Evolutionary conservation across 2,329 filamentous ascomycete species (phyloP).

Genomic region (Monosporascus sp.): DNA sequence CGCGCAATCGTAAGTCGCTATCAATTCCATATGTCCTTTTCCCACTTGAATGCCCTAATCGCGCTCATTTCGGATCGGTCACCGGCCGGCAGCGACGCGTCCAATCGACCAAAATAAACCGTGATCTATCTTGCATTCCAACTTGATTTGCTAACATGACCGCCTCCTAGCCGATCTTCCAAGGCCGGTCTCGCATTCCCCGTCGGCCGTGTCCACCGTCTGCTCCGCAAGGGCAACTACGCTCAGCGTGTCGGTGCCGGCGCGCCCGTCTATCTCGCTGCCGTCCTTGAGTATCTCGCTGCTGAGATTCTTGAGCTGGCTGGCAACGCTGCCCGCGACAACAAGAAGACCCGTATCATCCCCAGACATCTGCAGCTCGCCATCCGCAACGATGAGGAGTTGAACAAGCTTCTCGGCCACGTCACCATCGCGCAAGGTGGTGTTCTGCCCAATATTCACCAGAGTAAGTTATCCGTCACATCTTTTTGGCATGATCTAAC

Average conservation of each 20-base stretch:
- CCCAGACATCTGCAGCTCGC: constrained; percentile 97
- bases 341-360: constrained; percentile 99
- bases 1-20: constrained; percentile 85
- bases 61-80: neutral
- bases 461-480: constrained; percentile 63
- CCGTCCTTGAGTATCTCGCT: constrained; percentile 96
- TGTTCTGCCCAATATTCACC: constrained; percentile 95
- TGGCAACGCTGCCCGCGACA: constrained; percentile 97
- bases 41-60: neutral
- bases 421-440: constrained; percentile 96
- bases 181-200: constrained; percentile 99
- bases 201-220: constrained; percentile 98
- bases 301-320: constrained; percentile 98
- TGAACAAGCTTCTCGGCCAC: constrained; percentile 97
- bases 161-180: constrained; percentile 73
- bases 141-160: constrained; percentile 31
- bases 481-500: constrained; percentile 31
- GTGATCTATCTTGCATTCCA: constrained; percentile 2
- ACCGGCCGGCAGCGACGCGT: constrained; percentile 33
- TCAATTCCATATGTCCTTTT: constrained; percentile 4
- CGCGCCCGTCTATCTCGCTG: constrained; percentile 94
- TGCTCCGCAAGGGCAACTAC: constrained; percentile 98
- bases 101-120: constrained; percentile 10
- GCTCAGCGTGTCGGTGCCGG: constrained; percentile 98
- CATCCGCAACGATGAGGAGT: constrained; percentile 98